These are phyloP conservation scores for Gynochthodes officinalis DNA, from an alignment of 257 asterid species.

Conservation along the genomic window DNA sequence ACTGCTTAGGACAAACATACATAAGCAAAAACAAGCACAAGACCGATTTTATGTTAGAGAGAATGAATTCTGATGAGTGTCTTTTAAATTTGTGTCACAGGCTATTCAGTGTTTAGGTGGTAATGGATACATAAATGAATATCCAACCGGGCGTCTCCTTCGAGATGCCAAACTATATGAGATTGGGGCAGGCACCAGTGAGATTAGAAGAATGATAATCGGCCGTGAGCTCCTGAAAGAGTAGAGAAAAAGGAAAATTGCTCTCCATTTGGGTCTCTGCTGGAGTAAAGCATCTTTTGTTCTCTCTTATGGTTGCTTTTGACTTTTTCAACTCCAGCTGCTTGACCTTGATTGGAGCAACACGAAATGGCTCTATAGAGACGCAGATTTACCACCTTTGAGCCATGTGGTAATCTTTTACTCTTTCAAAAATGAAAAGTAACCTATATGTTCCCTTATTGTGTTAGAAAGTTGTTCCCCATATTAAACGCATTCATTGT, in stretches of 20 bases:
- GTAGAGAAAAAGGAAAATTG: conserved; percentile 27
- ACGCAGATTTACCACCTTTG: too few species aligned
- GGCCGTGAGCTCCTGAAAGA: conserved; percentile 82
- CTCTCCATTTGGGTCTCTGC: not conserved
- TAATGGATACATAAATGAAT: conserved; percentile 91
- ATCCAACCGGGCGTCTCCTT: conserved; percentile 90
- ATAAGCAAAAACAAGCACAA: not conserved
- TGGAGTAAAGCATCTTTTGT: not conserved
- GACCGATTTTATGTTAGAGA: not conserved
- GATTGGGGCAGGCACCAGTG: conserved; percentile 98
- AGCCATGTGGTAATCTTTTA: too few species aligned
- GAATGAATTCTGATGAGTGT: conserved; percentile 1
- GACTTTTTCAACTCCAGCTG: not conserved
- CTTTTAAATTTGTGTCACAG: conserved; percentile 40
- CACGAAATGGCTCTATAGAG: not conserved
- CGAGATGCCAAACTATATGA: conserved; percentile 93
- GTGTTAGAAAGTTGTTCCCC: too few species aligned
- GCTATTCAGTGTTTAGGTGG: conserved; percentile 97
- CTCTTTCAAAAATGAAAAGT: too few species aligned
- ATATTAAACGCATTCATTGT: too few species aligned
- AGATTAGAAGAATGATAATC: conserved; percentile 80
- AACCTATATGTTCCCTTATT: too few species aligned
- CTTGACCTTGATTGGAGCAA: not conserved
- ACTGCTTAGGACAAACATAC: not conserved
- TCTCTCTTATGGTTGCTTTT: not conserved